These are phyloP conservation scores for Chrysosporium keratinophilum DNA, from an alignment of 2,329 filamentous ascomycete species.

Conservation along the genomic window DNA sequence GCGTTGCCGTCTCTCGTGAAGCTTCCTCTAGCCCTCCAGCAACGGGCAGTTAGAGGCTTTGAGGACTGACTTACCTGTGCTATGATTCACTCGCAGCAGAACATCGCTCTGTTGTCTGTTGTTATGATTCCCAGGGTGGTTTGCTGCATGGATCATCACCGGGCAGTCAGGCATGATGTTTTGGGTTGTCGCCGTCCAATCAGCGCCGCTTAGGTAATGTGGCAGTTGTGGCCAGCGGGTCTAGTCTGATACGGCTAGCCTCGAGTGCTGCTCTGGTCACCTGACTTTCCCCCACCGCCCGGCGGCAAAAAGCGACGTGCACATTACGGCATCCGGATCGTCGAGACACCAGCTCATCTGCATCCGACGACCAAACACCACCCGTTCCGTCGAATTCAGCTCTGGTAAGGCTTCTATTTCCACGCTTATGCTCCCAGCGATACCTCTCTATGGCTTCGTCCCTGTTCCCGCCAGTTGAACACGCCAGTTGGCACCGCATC, in stretches of 20 bases:
- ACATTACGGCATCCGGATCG: slow-evolving; percentile 8
- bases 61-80: slow-evolving; percentile 5
- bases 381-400: not conserved
- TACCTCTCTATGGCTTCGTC: not conserved
- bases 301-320: slow-evolving; percentile 8
- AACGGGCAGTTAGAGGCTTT: not conserved
- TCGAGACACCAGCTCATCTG: slow-evolving; percentile 5
- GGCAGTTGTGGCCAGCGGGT: slow-evolving; percentile 1
- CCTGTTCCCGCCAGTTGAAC: not conserved
- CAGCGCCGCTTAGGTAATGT: slow-evolving; percentile 5
- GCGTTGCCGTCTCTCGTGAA: not conserved
- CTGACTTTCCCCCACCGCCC: not conserved
- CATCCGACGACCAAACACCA: slow-evolving; percentile 4
- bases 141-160: not conserved
- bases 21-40: not conserved
- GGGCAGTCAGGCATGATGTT: slow-evolving; percentile 2
- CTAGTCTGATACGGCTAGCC: not conserved
- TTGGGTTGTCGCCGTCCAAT: not conserved
- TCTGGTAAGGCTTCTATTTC: slow-evolving; percentile 11
- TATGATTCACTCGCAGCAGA: not conserved
- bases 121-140: not conserved
- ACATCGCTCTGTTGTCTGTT: not conserved
- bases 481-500: not conserved
- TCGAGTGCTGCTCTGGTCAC: not conserved
- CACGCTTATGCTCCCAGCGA: slow-evolving; percentile 1